phyloP scores from a whole-genome alignment of 2,329 filamentous ascomycete species.

The Arthrobotrys entomopaga region DNA sequence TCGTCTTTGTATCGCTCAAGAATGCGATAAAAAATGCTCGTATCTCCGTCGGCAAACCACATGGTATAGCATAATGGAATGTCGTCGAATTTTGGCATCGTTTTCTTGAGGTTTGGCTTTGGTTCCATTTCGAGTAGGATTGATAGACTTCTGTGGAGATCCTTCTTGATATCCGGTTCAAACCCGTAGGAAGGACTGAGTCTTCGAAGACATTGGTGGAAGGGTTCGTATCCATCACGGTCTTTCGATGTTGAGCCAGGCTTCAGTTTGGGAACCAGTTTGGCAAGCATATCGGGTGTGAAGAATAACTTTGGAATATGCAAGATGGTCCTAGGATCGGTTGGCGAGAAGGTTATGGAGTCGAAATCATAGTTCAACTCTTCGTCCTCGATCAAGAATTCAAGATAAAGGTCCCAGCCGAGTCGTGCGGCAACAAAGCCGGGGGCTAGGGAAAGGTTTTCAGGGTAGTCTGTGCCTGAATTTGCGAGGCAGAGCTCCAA shows the following conservation, averaged over 20 bases:
- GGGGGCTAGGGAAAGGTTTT: not conserved
- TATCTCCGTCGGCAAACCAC: conserved; percentile 11
- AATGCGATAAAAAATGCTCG: conserved; percentile 1
- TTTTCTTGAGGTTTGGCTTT: conserved; percentile 18
- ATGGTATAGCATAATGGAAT: conserved; percentile 1
- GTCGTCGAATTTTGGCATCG: conserved; percentile 1
- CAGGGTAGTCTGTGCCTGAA: not conserved
- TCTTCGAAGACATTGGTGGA: conserved; percentile 8
- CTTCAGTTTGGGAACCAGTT: conserved; percentile 7
- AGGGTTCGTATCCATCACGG: conserved; percentile 1
- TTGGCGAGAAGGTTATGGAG: not conserved
- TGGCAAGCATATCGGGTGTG: not conserved
- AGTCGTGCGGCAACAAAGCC: conserved; percentile 7
- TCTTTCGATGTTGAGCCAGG: not conserved
- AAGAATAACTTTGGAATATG: conserved; percentile 10
- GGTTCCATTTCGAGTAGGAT: conserved; percentile 14
- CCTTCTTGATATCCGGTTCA: not conserved
- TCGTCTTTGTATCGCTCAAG: conserved; percentile 16
- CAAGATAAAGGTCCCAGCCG: conserved; percentile 26
- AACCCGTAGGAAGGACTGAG: not conserved
- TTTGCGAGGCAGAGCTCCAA: not conserved
- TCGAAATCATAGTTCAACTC: conserved; percentile 29
- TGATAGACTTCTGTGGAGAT: not conserved
- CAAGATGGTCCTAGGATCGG: not conserved
- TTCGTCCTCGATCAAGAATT: conserved; percentile 21